These are phyloP conservation scores for Zoysia matrella DNA, from an alignment of 202 grass and related monocot genomes.

Conservation along the genomic window DNA sequence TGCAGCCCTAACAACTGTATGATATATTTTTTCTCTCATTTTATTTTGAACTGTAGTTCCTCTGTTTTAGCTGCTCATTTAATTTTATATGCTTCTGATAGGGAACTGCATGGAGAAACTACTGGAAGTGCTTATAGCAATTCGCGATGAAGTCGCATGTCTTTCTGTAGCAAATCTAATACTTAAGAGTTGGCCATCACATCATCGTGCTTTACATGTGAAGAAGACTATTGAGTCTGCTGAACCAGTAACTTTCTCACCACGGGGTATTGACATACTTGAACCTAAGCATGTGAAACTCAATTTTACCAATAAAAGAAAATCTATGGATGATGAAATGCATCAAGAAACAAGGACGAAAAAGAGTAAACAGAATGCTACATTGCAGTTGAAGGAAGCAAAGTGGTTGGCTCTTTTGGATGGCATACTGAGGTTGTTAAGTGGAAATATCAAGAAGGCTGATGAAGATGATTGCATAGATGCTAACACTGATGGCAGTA, in stretches of 20 bases:
- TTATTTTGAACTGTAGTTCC: conserved; percentile 29
- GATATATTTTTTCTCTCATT: conserved; percentile 43
- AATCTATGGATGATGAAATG: conserved; percentile 51
- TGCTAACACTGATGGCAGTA: conserved; percentile 39
- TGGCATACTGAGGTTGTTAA: conserved; percentile 60
- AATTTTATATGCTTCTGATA: conserved; percentile 40
- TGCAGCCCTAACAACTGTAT: conserved; percentile 98
- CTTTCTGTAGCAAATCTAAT: conserved; percentile 80
- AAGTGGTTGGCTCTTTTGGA: conserved; percentile 83
- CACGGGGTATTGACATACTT: conserved; percentile 78
- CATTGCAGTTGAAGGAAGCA: conserved; percentile 66
- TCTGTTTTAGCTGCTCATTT: conserved; percentile 36
- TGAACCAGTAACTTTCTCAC: conserved; percentile 67
- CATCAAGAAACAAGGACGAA: conserved; percentile 46
- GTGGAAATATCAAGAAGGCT: conserved; percentile 31
- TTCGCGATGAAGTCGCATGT: conserved; percentile 85
- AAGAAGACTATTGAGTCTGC: conserved; percentile 75
- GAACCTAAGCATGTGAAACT: conserved; percentile 85
- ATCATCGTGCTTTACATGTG: conserved; percentile 90
- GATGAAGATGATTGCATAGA: conserved; percentile 34
- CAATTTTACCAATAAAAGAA: conserved; percentile 85
- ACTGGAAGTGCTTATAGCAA: conserved; percentile 90
- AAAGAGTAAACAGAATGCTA: conserved; percentile 60
- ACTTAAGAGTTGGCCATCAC: conserved; percentile 91
- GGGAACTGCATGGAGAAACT: conserved; percentile 99